These are phyloP conservation scores for Lactifluus volemus DNA, from an alignment of 768 basidiomycete genomes.

Conservation along the genomic window DNA sequence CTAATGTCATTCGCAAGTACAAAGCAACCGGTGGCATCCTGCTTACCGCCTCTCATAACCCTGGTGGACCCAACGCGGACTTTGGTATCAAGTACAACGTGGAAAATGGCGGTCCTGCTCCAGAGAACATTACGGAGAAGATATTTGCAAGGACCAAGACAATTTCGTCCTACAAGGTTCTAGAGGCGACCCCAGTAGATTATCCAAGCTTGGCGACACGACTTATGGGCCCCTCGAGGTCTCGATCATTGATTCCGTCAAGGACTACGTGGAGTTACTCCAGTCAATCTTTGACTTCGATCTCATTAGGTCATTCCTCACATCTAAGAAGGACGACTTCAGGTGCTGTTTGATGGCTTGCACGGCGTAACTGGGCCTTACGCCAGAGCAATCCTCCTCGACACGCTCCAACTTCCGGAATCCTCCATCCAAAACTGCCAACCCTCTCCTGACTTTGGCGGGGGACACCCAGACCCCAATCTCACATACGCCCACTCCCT, in stretches of 20 bases:
- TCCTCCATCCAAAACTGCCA: constrained; percentile 83
- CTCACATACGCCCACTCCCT: constrained; percentile 93
- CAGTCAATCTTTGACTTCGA: constrained; percentile 91
- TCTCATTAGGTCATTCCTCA: constrained; percentile 84
- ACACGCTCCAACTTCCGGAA: constrained; percentile 70
- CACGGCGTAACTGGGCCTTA: constrained; percentile 98
- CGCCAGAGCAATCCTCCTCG: constrained; percentile 78
- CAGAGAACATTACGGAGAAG: constrained; percentile 91
- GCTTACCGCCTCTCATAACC: constrained; percentile 95
- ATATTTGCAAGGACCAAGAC: constrained; percentile 90
- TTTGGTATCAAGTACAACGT: constrained; percentile 99
- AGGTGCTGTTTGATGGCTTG: constrained; percentile 93
- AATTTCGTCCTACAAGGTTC: constrained; percentile 75
- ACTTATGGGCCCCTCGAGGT: constrained; percentile 78
- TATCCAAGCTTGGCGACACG: constrained; percentile 72
- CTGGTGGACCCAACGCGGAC: constrained; percentile 95
- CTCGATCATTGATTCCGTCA: constrained; percentile 89
- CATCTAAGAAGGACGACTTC: constrained; percentile 56
- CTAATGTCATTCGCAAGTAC: constrained; percentile 91
- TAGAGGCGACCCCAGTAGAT: constrained; percentile 71
- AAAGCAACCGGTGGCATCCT: constrained; percentile 96
- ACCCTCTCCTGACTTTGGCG: constrained; percentile 92
- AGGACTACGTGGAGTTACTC: constrained; percentile 78
- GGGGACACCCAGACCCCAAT: constrained; percentile 97
- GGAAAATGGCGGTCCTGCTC: constrained; percentile 94